phyloP scores from a whole-genome alignment of 139 green algal genomes.

The Ulvella scutata region DNA sequence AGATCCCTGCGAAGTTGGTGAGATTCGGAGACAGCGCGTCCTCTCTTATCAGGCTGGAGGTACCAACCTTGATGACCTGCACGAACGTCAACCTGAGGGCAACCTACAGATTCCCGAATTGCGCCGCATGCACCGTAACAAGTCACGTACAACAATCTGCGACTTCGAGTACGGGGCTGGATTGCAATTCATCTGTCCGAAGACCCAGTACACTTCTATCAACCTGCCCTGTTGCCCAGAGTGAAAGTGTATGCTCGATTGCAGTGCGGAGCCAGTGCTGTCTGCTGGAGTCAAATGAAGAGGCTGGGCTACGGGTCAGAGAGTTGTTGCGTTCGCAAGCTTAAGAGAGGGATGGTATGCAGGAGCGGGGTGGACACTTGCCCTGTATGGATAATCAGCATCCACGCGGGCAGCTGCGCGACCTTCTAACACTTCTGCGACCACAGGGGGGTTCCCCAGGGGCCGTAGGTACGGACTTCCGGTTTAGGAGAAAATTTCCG shows the following conservation, averaged over 20 bases:
- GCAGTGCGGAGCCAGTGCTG: neutral
- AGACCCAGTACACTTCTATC: too few relatives aligned
- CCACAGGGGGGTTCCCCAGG: too few relatives aligned
- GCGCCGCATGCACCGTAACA: neutral
- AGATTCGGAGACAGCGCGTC: conserved; percentile 60
- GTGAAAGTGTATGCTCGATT: neutral
- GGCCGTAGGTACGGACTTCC: too few relatives aligned
- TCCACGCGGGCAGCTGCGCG: too few relatives aligned
- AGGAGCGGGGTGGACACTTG: too few relatives aligned
- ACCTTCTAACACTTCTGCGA: too few relatives aligned
- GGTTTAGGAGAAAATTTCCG: too few relatives aligned
- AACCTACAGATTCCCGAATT: neutral
- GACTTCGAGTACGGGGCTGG: neutral
- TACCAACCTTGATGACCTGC: conserved; percentile 86
- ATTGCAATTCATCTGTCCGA: too few relatives aligned
- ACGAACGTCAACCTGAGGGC: neutral
- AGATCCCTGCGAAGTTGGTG: conserved; percentile 51
- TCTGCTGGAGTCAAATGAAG: neutral
- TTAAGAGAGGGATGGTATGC: too few relatives aligned
- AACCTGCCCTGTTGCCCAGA: neutral
- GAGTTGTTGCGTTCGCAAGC: neutral
- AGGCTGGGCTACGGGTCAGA: neutral
- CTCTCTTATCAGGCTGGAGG: conserved; percentile 54
- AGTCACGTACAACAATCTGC: neutral
- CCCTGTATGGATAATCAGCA: too few relatives aligned